Evolutionary conservation across 1,284 basidiomycete genomes (phyloP).

Genomic region (Rhodofomes roseus): DNA sequence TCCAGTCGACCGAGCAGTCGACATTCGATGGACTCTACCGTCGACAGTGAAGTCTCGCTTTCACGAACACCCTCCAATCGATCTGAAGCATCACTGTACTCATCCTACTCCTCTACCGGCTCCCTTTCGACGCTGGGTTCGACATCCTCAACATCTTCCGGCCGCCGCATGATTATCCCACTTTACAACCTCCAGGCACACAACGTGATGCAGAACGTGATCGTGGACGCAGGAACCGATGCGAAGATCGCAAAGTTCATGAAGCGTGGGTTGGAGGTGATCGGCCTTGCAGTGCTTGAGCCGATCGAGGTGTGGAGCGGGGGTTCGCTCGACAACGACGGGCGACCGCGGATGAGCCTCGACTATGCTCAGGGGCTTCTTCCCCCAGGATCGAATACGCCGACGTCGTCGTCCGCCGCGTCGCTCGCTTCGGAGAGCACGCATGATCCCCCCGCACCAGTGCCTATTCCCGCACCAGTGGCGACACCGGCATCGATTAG

Average conservation of each 20-base stretch:
- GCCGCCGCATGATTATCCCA: conserved; percentile 80
- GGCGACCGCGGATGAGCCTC: conserved; percentile 11
- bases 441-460: conserved; percentile 23
- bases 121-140: conserved; percentile 51
- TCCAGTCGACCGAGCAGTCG: conserved; percentile 25
- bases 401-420: conserved; percentile 38
- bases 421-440: conserved; percentile 31
- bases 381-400: conserved; percentile 22
- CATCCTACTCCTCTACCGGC: conserved; percentile 35
- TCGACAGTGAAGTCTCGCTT: conserved; percentile 33
- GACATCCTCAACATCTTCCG: conserved; percentile 41
- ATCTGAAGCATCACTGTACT: conserved; percentile 48
- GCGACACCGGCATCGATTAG: conserved; percentile 7
- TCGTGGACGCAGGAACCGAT: conserved; percentile 92
- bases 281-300: conserved; percentile 75
- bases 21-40: conserved; percentile 36
- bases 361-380: conserved; percentile 9
- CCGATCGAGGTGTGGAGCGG: conserved; percentile 74
- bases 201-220: conserved; percentile 87
- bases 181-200: conserved; percentile 93
- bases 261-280: conserved; percentile 80
- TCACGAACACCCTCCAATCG: conserved; percentile 38
- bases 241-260: conserved; percentile 90
- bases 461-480: conserved; percentile 20
- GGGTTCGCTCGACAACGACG: conserved; percentile 5